Percentiles rank a stretch among this genome's conserved stretches.
These are phyloP conservation scores for Alternaria sp. DNA, from an alignment of 2,329 filamentous ascomycete genomes.

Conservation along the genomic window DNA sequence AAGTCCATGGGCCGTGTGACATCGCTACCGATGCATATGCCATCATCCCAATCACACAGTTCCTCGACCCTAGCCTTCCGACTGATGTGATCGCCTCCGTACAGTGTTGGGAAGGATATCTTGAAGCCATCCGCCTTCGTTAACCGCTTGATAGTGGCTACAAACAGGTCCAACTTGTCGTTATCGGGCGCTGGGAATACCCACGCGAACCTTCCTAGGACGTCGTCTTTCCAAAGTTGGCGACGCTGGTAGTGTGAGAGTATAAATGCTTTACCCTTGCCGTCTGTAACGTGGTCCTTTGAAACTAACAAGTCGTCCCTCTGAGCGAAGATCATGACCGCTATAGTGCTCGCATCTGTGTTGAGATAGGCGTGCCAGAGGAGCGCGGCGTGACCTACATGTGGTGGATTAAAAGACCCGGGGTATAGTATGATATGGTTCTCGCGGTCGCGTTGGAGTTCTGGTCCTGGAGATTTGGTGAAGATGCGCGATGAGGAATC, in stretches of 20 bases:
- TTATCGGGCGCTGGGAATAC: neutral
- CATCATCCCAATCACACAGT: neutral
- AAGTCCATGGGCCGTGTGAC: neutral
- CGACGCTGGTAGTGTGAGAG: neutral
- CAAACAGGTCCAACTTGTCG: neutral
- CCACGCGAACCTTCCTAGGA: neutral
- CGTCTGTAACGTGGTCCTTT: neutral
- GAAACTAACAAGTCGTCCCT: accelerated
- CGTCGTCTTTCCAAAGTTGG: neutral
- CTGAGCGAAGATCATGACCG: neutral
- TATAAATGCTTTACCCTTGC: neutral
- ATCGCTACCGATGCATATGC: accelerated
- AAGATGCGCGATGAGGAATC: neutral
- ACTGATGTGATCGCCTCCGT: neutral
- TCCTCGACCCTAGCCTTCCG: neutral
- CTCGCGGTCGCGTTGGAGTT: neutral
- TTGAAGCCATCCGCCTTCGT: neutral
- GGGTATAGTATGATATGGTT: neutral
- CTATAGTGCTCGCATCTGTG: neutral
- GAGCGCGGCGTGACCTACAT: neutral
- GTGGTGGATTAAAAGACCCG: neutral
- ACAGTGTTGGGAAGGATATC: neutral
- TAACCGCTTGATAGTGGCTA: neutral
- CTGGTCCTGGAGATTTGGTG: neutral
- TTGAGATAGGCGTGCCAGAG: neutral